phyloP scores from a whole-genome alignment of 805 yeast genomes.

The Pachysolen tannophilus region DNA sequence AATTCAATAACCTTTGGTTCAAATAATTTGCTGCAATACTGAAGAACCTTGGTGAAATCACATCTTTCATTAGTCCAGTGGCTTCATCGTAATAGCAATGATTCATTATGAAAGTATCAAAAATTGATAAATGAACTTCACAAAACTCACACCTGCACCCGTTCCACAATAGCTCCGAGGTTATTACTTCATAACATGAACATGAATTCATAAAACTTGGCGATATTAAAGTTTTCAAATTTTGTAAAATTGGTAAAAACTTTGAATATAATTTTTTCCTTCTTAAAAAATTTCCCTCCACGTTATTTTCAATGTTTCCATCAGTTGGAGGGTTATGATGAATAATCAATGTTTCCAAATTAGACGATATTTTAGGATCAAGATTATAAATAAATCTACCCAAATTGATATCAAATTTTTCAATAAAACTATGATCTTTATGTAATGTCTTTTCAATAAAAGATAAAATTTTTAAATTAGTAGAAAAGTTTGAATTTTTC shows the following conservation, averaged over 20 bases:
- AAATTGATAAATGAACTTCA: conserved; percentile 31
- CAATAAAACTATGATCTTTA: conserved; percentile 37
- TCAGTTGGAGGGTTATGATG: conserved; percentile 51
- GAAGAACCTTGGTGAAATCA: conserved; percentile 50
- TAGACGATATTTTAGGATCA: conserved; percentile 15
- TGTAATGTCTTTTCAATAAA: conserved; percentile 25
- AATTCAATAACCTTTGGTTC: conserved; percentile 21
- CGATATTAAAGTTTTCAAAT: conserved; percentile 37
- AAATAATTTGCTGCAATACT: conserved; percentile 42
- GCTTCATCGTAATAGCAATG: conserved; percentile 50
- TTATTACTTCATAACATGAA: conserved; percentile 62
- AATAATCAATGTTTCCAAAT: conserved; percentile 37
- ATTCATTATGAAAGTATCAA: conserved; percentile 55
- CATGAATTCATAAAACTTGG: conserved; percentile 55
- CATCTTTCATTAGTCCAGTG: conserved; percentile 44
- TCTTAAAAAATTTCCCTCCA: conserved; percentile 66
- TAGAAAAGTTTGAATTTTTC: conserved; percentile 15
- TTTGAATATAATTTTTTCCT: conserved; percentile 43
- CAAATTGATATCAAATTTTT: conserved; percentile 45
- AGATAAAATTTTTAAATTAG: conserved; percentile 28
- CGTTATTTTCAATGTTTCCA: conserved; percentile 53
- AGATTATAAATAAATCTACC: conserved; percentile 31
- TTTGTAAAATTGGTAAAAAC: conserved; percentile 35
- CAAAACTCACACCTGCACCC: conserved; percentile 66
- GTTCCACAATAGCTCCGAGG: conserved; percentile 69